Evolutionary conservation across 257 asterid species (phyloP).

Genomic region (Cruciata laevipes): DNA sequence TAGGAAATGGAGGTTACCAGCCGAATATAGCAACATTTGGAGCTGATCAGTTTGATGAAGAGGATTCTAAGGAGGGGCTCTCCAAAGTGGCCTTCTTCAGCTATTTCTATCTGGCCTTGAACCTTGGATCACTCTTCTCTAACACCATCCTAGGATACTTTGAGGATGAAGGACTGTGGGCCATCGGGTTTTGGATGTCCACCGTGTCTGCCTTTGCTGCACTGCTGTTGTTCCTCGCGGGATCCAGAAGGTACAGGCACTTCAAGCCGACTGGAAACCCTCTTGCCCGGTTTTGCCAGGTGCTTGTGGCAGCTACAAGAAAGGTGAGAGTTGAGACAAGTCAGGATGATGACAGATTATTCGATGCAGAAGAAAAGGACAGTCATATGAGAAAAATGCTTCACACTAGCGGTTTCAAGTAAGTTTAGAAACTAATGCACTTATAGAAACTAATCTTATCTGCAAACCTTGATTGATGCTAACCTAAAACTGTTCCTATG

Average conservation of each 20-base stretch:
- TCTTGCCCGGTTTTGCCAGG: slow-evolving; percentile 66
- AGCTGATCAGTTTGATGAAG: slow-evolving; percentile 87
- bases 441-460: neutral
- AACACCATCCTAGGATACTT: slow-evolving; percentile 72
- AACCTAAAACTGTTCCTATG: neutral
- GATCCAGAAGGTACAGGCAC: slow-evolving; percentile 64
- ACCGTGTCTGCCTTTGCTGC: slow-evolving; percentile 72
- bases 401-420: slow-evolving; percentile 84
- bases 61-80: slow-evolving; percentile 48
- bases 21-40: slow-evolving; percentile 93
- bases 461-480: neutral
- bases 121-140: slow-evolving; percentile 89
- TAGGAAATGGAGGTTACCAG: slow-evolving; percentile 95
- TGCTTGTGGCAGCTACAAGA: slow-evolving; percentile 61
- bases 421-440: slow-evolving; percentile 17
- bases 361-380: slow-evolving; percentile 27
- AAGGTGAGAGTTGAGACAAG: slow-evolving; percentile 35
- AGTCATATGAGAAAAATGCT: slow-evolving; percentile 52
- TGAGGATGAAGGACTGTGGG: slow-evolving; percentile 89
- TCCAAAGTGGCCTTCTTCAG: slow-evolving; percentile 86
- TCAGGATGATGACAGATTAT: slow-evolving; percentile 31
- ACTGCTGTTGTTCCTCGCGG: slow-evolving; percentile 58
- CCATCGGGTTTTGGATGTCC: slow-evolving; percentile 86
- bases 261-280: slow-evolving; percentile 85
- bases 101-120: slow-evolving; percentile 76